Evolutionary conservation across 495 filamentous ascomycete species (phyloP), one percentile per base, ranked within the genome.

Genomic region (Xylaria longipes): DNA sequence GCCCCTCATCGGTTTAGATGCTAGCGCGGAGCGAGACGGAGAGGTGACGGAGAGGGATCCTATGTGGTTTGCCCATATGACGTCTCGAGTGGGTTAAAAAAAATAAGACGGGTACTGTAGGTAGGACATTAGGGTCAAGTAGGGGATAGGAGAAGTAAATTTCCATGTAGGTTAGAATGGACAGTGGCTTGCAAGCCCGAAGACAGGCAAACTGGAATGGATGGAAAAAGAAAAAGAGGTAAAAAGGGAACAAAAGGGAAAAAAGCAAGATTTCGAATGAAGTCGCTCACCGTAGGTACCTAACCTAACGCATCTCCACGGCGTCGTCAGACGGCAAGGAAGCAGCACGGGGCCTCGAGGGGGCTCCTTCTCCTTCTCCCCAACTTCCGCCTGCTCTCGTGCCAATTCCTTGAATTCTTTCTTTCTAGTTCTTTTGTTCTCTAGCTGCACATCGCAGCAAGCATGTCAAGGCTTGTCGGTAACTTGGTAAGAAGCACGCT

Each of bases 241-340:
- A 43, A 56, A 25, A 20, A 14, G 8, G 12, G 62, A 43, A 66
- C 56, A 73, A 37, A 63, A 57, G 54, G 68, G 22, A 29, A 46
- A 73, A 74, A 71, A 73, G 70, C 73, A 71, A 61, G 73, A 74
- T 72, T 56, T 61, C 27, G 73, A 46, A 56, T 35, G 58, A 43
- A 39, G 52, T 35, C 29, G 56, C 67, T 48, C 35, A 61, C 54
- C 33, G 52, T 20, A 54, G 25, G 46, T 22, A 54, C 25, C 35
- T 45, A 35, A 70, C 56, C 45, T 31, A 70, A 45, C 43, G 58
- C 58, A 56, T 22, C 22, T 56, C 33, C 27, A 61, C 68, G 46
- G 58, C 68, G 46, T 52, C 68, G 46, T 52, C 68, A 29, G 33
- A 41, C 14, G 22, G 11, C n/a, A 56, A 45, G 43, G 63, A 45